Evolutionary conservation across 2,329 filamentous ascomycete species (phyloP), one percentile per base, ranked within the genome.

Genomic region (Teratosphaeriaceae sp.): DNA sequence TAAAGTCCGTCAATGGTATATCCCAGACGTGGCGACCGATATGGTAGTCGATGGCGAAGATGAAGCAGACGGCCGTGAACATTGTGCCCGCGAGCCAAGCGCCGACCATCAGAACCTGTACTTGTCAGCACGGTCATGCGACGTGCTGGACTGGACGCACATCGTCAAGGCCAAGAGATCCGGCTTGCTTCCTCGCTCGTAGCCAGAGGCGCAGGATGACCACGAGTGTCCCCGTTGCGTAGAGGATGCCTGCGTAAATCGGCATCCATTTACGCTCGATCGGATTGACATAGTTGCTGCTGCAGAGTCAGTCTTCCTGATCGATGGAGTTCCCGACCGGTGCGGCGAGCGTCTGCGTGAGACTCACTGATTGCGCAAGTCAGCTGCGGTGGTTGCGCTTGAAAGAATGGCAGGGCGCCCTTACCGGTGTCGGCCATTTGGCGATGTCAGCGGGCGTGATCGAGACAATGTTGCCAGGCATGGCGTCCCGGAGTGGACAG

Each of bases 11-110:
- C 2, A 47, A 20, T 19, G 54, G 53, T 8, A 60, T 52, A 38
- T 66, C 63, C 64, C 63, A 67, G n/a, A 62, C 51, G 38, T 66
- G 61, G 21, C 60, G 52, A 29, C 62, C 55, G n/a, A 63, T 60
- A 16, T 58, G 50, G 41, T 47, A 58, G 5, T 45, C 44, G 22
- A 58, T 27, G 8, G 55, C 51, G 11, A 48, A 58, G 1, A 54
- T 7, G 19, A 57, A 52, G 15, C 42, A 22, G 8, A 54, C 20
- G 1, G 46, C 45, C 15, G 52, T 55, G 46, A 58, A 56, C 42
- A 49, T 50, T 9, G 50, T 47, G 5, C 49, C 37, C 4, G 38
- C 43, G 5, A 59, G 42, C 55, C 54, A 59, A 26, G 48, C 53
- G 18, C 40, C 42, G 1, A 57, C 20, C 6, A 58, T 48, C 16